These are phyloP conservation scores for Caloboletus firmus DNA, from an alignment of 1,284 basidiomycete genomes.

Conservation along the genomic window DNA sequence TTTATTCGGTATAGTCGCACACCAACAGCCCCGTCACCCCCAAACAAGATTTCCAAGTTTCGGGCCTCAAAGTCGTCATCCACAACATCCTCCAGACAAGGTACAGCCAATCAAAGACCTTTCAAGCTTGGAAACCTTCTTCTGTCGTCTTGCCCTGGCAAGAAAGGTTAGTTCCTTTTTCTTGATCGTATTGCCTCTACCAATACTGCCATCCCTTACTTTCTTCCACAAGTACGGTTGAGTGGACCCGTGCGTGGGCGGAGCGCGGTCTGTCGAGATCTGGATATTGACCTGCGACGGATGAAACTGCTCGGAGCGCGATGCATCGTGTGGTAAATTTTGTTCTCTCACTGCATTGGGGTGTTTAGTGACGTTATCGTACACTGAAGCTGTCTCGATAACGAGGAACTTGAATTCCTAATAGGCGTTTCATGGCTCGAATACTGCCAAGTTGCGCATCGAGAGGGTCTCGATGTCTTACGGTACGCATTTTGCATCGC, in stretches of 20 bases:
- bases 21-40: slow-evolving; percentile 18
- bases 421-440: slow-evolving; percentile 82
- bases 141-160: slow-evolving; percentile 93
- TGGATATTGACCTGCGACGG: slow-evolving; percentile 74
- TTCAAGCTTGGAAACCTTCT: slow-evolving; percentile 81
- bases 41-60: slow-evolving; percentile 18
- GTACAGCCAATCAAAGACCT: slow-evolving; percentile 6
- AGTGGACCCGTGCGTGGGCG: slow-evolving; percentile 80
- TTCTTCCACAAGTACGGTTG: slow-evolving; percentile 63
- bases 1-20: slow-evolving; percentile 16
- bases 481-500: slow-evolving; percentile 34
- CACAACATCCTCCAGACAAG: slow-evolving; percentile 1
- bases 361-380: neutral
- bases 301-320: slow-evolving; percentile 77
- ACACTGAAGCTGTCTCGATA: slow-evolving; percentile 72
- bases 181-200: neutral
- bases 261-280: slow-evolving; percentile 81
- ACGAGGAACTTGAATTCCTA: slow-evolving; percentile 76
- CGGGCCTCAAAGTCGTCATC: slow-evolving; percentile 10
- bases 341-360: neutral
- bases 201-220: neutral
- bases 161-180: slow-evolving; percentile 62
- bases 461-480: slow-evolving; percentile 76
- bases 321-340: slow-evolving; percentile 75
- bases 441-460: slow-evolving; percentile 65